Evolutionary conservation across 441 rosid species (phyloP).

Genomic region (Erodium trifolium): DNA sequence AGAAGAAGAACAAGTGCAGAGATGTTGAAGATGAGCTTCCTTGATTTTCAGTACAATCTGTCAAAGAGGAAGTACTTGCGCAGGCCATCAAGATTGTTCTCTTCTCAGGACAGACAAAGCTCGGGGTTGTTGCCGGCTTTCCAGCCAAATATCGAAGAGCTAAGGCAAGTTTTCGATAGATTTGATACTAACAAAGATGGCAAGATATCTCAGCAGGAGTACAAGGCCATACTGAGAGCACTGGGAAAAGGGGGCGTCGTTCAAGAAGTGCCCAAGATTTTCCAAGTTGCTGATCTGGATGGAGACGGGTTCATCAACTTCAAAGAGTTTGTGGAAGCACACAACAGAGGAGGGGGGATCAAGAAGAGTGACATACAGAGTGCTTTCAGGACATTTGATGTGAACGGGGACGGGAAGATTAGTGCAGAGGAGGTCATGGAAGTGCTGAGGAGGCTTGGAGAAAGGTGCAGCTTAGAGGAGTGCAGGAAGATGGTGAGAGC

Average conservation of each 20-base stretch:
- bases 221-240: conserved; percentile 61
- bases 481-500: conserved; percentile 73
- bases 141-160: conserved; percentile 55
- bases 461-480: conserved; percentile 58
- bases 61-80: conserved; percentile 17
- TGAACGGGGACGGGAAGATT: conserved; percentile 67
- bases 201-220: conserved; percentile 69
- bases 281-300: conserved; percentile 56
- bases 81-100: conserved; percentile 52
- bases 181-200: conserved; percentile 71
- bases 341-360: conserved; percentile 54
- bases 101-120: conserved; percentile 20
- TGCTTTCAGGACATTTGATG: conserved; percentile 58
- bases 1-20: no score
- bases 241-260: conserved; percentile 38
- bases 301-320: conserved; percentile 85
- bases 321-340: conserved; percentile 61
- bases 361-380: conserved; percentile 44
- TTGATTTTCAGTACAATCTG: conserved; percentile 20
- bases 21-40: conserved; percentile 12
- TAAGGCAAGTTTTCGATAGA: conserved; percentile 58
- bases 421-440: conserved; percentile 65
- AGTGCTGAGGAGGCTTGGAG: conserved; percentile 65
- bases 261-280: conserved; percentile 54
- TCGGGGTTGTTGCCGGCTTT: conserved; percentile 13